These are phyloP conservation scores for Striga asiatica DNA, from an alignment of 257 asterid species.

Conservation along the genomic window DNA sequence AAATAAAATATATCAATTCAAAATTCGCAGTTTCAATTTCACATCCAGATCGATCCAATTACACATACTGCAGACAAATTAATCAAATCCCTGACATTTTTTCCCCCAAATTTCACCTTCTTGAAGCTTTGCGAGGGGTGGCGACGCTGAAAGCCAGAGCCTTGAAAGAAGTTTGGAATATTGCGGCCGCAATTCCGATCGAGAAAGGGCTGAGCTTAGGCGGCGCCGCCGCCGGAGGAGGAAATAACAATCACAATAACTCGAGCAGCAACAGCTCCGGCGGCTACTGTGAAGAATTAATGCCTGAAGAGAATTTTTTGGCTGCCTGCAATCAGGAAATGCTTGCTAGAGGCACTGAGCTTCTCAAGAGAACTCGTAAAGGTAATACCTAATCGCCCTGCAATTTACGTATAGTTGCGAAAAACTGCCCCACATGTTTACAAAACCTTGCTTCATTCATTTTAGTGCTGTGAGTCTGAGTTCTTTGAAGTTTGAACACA, in stretches of 20 bases:
- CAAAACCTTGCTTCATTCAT: no score
- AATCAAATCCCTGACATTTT: neutral
- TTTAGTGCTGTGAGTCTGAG: no score
- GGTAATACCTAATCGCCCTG: conserved; percentile 27
- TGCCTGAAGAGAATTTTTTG: conserved; percentile 76
- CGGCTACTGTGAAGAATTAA: conserved; percentile 41
- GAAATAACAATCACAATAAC: conserved; percentile 19
- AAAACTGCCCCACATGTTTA: no score
- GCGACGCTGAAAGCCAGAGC: conserved; percentile 98
- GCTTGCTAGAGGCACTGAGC: conserved; percentile 84
- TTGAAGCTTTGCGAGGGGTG: conserved; percentile 73
- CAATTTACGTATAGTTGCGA: neutral
- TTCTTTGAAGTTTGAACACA: no score
- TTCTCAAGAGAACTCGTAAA: conserved; percentile 85
- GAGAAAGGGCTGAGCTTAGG: conserved; percentile 43
- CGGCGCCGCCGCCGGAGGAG: conserved; percentile 17
- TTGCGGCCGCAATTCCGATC: conserved; percentile 68
- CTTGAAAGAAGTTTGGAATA: conserved; percentile 88
- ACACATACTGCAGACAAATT: neutral
- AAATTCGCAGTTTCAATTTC: neutral
- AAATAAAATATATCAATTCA: neutral
- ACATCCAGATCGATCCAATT: neutral
- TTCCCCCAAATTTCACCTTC: neutral
- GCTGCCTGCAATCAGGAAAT: conserved; percentile 88
- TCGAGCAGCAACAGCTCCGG: conserved; percentile 31